A percentile compares a stretch with the other conserved stretches of the same genome.
These are phyloP conservation scores for Gynochthodes officinalis DNA, from an alignment of 257 asterid genomes.

Conservation along the genomic window DNA sequence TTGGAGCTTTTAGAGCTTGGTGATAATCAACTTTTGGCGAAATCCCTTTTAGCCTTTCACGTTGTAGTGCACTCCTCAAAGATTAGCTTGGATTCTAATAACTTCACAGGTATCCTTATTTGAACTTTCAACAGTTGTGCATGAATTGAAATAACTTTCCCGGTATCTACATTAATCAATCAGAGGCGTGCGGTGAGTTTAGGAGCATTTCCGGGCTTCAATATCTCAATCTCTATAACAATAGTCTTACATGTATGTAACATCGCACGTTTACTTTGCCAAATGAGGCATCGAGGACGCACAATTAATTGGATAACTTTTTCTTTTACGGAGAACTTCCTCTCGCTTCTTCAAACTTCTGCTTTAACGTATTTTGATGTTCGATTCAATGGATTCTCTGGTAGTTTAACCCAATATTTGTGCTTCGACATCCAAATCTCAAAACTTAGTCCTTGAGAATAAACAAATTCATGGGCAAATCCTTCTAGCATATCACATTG, in stretches of 20 bases:
- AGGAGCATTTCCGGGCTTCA: background rate
- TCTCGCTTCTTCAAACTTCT: background rate
- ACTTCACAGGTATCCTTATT: background rate
- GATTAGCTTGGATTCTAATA: background rate
- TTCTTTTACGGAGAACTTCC: background rate
- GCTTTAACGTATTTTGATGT: background rate
- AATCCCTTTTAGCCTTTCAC: background rate
- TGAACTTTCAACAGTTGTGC: background rate
- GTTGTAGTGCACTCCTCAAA: background rate
- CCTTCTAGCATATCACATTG: slow-evolving; percentile 7
- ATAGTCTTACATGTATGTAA: background rate
- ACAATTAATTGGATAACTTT: background rate
- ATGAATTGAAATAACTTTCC: background rate
- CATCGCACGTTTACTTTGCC: background rate
- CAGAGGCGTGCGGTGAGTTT: background rate
- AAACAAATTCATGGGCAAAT: background rate
- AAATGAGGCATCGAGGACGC: background rate
- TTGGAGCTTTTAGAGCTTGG: background rate
- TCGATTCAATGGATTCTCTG: background rate
- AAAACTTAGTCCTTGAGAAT: background rate
- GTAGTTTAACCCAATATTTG: background rate
- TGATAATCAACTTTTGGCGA: background rate
- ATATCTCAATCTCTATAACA: background rate
- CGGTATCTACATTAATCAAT: background rate
- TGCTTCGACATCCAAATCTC: background rate